Percentiles rank a stretch among this genome's conserved stretches.
Evolutionary conservation across 139 green algal genomes (phyloP).

Genomic region (Auxenochlorella pyrenoidosa): DNA sequence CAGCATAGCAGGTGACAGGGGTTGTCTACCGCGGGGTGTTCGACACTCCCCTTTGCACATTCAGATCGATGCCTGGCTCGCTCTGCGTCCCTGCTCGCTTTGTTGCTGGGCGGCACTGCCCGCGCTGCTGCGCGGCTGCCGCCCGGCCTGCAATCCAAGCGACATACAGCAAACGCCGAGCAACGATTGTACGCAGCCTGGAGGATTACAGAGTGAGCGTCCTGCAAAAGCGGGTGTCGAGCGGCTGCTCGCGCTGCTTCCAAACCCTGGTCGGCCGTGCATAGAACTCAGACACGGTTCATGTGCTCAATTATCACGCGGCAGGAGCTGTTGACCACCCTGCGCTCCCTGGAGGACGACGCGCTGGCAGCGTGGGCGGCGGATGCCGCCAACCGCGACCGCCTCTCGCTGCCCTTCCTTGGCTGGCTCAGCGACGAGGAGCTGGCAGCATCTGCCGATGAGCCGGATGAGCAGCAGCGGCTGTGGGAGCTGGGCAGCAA

Average conservation of each 20-base stretch:
- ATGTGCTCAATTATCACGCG: too few species aligned
- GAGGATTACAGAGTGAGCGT: constrained; percentile 1
- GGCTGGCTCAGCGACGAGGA: constrained; percentile 37
- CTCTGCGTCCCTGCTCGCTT: too few species aligned
- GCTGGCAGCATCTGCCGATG: neutral
- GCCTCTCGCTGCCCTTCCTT: constrained; percentile 36
- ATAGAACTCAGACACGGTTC: neutral
- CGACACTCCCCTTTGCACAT: too few species aligned
- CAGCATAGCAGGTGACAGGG: too few species aligned
- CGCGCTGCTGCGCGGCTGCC: too few species aligned
- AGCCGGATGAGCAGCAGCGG: constrained; percentile 14
- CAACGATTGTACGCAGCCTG: neutral
- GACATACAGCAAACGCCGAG: neutral
- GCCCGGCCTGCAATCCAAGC: neutral
- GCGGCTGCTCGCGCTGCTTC: neutral
- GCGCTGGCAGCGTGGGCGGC: constrained; percentile 35
- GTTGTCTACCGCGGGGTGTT: too few species aligned
- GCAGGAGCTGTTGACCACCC: constrained; percentile 36
- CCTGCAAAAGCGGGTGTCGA: neutral
- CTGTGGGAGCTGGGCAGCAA: constrained; percentile 46
- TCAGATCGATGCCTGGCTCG: too few species aligned
- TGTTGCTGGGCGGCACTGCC: too few species aligned
- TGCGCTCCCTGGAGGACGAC: constrained; percentile 9
- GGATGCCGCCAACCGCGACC: constrained; percentile 20
- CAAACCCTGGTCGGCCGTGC: neutral